Evolutionary conservation across 2,329 filamentous ascomycete species (phyloP).

Genomic region (Emericellopsis atlantica): DNA sequence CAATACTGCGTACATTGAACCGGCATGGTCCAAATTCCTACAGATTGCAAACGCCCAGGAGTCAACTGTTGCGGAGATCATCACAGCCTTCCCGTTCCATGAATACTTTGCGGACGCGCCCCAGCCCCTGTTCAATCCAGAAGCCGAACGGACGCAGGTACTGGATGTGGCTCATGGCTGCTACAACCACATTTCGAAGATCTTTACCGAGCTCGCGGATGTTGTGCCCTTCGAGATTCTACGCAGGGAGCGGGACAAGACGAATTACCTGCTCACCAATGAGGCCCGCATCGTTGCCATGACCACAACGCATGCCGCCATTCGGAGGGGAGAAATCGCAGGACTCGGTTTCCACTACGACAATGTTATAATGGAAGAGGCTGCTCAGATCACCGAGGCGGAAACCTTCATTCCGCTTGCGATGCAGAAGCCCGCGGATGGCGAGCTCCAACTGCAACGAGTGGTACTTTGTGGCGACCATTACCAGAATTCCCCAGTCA

Average conservation of each 20-base stretch:
- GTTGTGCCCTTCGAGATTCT: slow-evolving; percentile 93
- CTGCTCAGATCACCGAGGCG: slow-evolving; percentile 93
- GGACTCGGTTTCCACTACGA: slow-evolving; percentile 92
- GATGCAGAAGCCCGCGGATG: slow-evolving; percentile 70
- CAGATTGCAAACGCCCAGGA: slow-evolving; percentile 39
- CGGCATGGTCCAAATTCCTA: slow-evolving; percentile 79
- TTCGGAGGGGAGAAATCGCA: slow-evolving; percentile 82
- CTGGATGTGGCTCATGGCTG: slow-evolving; percentile 74
- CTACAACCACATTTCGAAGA: slow-evolving; percentile 75
- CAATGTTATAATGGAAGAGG: slow-evolving; percentile 97
- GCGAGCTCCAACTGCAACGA: slow-evolving; percentile 66
- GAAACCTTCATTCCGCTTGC: slow-evolving; percentile 93
- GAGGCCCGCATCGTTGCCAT: slow-evolving; percentile 97
- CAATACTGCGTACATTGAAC: slow-evolving; percentile 80
- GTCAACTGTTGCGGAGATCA: slow-evolving; percentile 46
- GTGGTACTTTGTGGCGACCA: slow-evolving; percentile 93
- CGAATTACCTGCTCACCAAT: slow-evolving; percentile 88
- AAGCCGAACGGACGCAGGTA: slow-evolving; percentile 50
- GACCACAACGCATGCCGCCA: slow-evolving; percentile 96
- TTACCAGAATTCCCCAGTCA: slow-evolving; percentile 89
- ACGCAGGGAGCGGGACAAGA: slow-evolving; percentile 77
- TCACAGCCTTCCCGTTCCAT: slow-evolving; percentile 75
- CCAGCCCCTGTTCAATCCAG: slow-evolving; percentile 66
- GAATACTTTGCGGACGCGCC: slow-evolving; percentile 78
- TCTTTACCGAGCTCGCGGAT: slow-evolving; percentile 86